Conservation (phyloP, 169 alveolate genomes). For the Plasmodium falciparum region DNA sequence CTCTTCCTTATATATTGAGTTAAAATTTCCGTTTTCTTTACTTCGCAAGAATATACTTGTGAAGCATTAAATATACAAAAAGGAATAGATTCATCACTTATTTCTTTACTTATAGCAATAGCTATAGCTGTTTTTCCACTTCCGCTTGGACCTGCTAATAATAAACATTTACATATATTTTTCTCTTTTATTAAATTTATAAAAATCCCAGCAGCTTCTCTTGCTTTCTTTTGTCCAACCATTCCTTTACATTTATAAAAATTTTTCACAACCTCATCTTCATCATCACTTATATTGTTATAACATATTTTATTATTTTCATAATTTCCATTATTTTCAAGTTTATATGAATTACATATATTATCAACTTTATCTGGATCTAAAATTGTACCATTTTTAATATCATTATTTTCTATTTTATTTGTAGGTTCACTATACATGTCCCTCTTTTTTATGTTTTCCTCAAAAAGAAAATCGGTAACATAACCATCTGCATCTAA, state of each 20-base stretch:
- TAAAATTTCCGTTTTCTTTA: conserved; percentile 75
- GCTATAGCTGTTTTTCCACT: conserved; percentile 99
- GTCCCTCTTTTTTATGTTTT: conserved; percentile 10
- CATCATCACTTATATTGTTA: conserved; percentile 9
- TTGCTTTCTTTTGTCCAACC: conserved; percentile 98
- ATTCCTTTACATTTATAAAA: conserved; percentile 90
- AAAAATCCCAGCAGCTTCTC: conserved; percentile 99
- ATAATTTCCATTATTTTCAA: conserved; percentile 4
- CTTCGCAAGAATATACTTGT: conserved; percentile 77
- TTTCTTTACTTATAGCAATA: conserved; percentile 98
- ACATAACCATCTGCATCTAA: conserved; percentile 89
- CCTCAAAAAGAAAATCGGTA: conserved; percentile 23
- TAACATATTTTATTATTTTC: neutral
- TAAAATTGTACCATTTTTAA: neutral
- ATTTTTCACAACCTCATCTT: conserved; percentile 33
- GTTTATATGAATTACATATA: neutral
- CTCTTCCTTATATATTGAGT: conserved; percentile 92
- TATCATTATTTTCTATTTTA: neutral
- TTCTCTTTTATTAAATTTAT: conserved; percentile 97
- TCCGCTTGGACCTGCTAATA: conserved; percentile 97
- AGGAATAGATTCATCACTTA: conserved; percentile 89
- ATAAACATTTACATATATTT: conserved; percentile 91
- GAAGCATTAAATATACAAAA: conserved; percentile 77
- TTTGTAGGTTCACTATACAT: neutral
- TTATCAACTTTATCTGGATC: neutral